These are phyloP conservation scores for Luzula sylvatica DNA, from an alignment of 176 grass and related monocot species.

Conservation along the genomic window DNA sequence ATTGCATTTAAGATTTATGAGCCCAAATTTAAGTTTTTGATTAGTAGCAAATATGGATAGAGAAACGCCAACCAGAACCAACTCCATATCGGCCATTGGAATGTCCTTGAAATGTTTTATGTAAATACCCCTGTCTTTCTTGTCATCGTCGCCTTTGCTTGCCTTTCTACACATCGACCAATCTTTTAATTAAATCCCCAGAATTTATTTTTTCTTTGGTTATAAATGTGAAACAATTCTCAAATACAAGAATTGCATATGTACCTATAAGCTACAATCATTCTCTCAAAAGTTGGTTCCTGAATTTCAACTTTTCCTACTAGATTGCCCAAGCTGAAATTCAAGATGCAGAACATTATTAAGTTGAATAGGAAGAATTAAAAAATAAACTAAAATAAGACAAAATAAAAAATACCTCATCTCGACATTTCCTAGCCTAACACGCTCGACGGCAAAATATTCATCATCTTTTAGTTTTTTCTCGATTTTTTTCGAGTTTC, in stretches of 20 bases:
- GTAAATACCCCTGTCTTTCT: conserved; percentile 57
- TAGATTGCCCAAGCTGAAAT: conserved; percentile 53
- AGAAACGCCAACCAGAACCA: conserved; percentile 78
- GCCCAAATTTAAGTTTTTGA: background rate
- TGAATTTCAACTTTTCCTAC: conserved; percentile 67
- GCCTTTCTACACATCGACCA: conserved; percentile 46
- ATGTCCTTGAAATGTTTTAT: conserved; percentile 90
- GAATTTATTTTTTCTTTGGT: background rate
- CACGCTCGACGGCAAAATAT: conserved; percentile 71
- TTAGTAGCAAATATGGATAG: background rate
- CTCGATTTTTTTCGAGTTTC: conserved; percentile 55
- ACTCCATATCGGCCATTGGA: conserved; percentile 89
- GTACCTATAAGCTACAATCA: conserved; percentile 91
- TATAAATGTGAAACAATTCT: conserved; percentile 23
- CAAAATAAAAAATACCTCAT: conserved; percentile 46
- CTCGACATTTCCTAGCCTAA: conserved; percentile 67
- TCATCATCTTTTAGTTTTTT: conserved; percentile 38
- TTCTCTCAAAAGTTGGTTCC: conserved; percentile 94
- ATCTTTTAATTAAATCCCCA: conserved; percentile 8
- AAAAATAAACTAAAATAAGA: background rate
- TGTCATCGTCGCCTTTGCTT: conserved; percentile 36
- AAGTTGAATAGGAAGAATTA: background rate
- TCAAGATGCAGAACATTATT: background rate
- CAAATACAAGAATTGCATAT: conserved; percentile 5
- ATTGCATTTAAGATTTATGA: too few relatives aligned